phyloP scores from a whole-genome alignment of 257 asterid species.

The Fraxinus excelsior region DNA sequence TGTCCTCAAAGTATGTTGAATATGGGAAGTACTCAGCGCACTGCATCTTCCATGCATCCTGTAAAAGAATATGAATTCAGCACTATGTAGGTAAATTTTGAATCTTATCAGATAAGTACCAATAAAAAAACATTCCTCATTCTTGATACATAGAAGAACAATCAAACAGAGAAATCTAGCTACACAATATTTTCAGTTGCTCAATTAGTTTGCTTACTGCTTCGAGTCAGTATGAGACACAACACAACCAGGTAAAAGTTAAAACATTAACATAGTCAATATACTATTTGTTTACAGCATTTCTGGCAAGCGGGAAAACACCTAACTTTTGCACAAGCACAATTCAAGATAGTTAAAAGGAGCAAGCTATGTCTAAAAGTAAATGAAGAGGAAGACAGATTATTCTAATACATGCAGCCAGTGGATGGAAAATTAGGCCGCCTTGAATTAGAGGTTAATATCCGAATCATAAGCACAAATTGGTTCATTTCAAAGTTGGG shows the following conservation, averaged over 20 bases:
- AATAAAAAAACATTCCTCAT: conserved; percentile 16
- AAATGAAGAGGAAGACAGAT: too few species aligned
- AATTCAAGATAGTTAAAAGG: not conserved
- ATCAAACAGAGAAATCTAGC: too few species aligned
- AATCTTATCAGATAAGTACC: not conserved
- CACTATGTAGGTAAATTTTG: too few species aligned
- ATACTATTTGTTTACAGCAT: not conserved
- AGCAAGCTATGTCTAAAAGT: not conserved
- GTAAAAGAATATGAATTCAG: conserved; percentile 27
- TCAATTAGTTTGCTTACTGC: not conserved
- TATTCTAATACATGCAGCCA: not conserved
- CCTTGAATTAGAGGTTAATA: too few species aligned
- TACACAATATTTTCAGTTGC: not conserved
- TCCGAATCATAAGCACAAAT: not conserved
- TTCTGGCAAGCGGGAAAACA: too few species aligned
- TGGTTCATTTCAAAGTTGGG: not conserved
- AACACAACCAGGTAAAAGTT: not conserved
- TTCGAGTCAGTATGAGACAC: not conserved
- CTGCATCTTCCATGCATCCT: conserved; percentile 86
- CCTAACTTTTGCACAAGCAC: not conserved
- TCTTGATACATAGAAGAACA: too few species aligned
- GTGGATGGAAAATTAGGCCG: not conserved
- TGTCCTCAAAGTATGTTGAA: conserved; percentile 76
- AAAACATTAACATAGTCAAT: not conserved
- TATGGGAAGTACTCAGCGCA: conserved; percentile 77